These are phyloP conservation scores for Curvularia sp. DNA, from an alignment of 2,329 filamentous ascomycete species.

Conservation along the genomic window DNA sequence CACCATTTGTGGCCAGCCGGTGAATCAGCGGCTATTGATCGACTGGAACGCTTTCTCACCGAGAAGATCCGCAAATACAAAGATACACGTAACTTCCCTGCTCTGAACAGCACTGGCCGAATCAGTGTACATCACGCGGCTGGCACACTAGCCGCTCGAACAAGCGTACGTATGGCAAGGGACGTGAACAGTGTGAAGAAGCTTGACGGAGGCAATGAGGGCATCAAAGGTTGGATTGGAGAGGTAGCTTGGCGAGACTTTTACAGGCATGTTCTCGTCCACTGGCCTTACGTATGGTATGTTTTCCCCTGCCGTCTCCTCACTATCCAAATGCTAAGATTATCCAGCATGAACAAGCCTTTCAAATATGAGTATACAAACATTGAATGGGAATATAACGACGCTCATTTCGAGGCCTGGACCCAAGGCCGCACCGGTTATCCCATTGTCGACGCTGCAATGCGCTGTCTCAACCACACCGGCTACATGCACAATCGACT, in stretches of 20 bases:
- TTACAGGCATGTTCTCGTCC: conserved; percentile 70
- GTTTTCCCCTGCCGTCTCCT: conserved; percentile 26
- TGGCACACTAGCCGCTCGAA: conserved; percentile 55
- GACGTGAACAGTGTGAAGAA: conserved; percentile 55
- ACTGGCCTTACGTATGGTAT: conserved; percentile 84
- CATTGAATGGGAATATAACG: conserved; percentile 73
- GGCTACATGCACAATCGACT: conserved; percentile 62
- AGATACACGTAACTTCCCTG: conserved; percentile 53
- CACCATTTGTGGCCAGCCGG: conserved; percentile 55
- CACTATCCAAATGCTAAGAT: not conserved
- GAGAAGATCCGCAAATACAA: conserved; percentile 53
- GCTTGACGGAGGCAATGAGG: conserved; percentile 58
- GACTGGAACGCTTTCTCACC: conserved; percentile 55
- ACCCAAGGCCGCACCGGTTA: conserved; percentile 57
- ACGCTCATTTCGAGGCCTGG: conserved; percentile 69
- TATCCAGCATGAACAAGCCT: conserved; percentile 70
- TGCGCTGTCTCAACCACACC: conserved; percentile 58
- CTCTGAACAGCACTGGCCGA: conserved; percentile 50
- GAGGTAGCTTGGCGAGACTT: conserved; percentile 62
- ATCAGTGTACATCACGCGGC: conserved; percentile 55
- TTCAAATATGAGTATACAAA: conserved; percentile 86
- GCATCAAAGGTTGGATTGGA: conserved; percentile 56
- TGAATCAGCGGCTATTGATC: conserved; percentile 53
- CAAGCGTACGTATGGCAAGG: conserved; percentile 61
- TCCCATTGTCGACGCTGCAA: conserved; percentile 59